phyloP scores from a whole-genome alignment of 1,284 basidiomycete genomes.

The Neonothopanus nambi region DNA sequence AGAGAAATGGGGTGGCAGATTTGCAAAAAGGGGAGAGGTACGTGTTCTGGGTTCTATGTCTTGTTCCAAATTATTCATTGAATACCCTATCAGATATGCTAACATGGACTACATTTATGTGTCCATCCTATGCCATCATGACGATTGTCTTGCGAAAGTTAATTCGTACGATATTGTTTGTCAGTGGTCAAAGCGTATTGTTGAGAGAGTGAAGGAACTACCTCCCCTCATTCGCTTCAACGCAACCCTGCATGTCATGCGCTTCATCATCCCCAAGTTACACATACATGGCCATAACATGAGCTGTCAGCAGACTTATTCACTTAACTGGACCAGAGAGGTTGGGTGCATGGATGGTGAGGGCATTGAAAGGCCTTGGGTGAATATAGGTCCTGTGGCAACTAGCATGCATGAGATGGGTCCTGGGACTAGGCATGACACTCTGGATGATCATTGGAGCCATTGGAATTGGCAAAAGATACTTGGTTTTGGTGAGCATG shows the following conservation, averaged over 20 bases:
- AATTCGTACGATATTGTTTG: conserved; percentile 25
- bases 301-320: conserved; percentile 24
- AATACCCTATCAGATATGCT: conserved; percentile 5
- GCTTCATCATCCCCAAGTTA: conserved; percentile 22
- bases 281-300: conserved; percentile 25
- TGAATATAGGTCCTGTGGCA: conserved; percentile 20
- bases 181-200: conserved; percentile 17
- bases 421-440: conserved; percentile 22
- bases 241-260: not conserved
- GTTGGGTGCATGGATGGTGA: conserved; percentile 25
- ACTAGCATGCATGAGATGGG: conserved; percentile 27
- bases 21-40: too few relatives aligned
- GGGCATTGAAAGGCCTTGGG: conserved; percentile 27
- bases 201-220: conserved; percentile 5
- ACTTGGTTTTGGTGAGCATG: conserved; percentile 10
- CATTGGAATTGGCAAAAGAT: not conserved
- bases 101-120: conserved; percentile 10
- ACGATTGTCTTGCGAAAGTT: not conserved
- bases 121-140: not conserved
- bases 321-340: conserved; percentile 18
- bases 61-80: not conserved
- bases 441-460: conserved; percentile 26
- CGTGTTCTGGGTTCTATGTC: too few relatives aligned
- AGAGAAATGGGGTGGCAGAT: too few relatives aligned
- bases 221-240: conserved; percentile 3